Conservation (phyloP, 1,284 basidiomycete species). For the Moesziomyces globuligerus region DNA sequence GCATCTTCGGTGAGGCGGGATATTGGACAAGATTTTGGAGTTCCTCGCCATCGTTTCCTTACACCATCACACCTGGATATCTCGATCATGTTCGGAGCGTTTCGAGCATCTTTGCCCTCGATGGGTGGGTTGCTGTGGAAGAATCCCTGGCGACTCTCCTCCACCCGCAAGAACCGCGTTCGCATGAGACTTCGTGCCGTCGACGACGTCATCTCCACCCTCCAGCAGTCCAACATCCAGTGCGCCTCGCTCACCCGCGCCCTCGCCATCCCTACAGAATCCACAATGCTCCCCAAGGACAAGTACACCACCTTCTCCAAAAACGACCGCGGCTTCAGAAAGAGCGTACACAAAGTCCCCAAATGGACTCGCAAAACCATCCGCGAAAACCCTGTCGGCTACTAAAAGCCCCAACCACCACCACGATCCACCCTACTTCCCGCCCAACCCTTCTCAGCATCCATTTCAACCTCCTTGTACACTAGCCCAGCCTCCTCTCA, state of each 20-base stretch:
- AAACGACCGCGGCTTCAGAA: constrained; percentile 75
- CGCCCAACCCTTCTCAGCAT: background rate
- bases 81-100: constrained; percentile 71
- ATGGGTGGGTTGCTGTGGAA: constrained; percentile 87
- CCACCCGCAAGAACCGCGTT: constrained; percentile 89
- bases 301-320: constrained; percentile 94
- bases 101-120: constrained; percentile 75
- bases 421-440: background rate
- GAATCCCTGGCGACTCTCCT: constrained; percentile 89
- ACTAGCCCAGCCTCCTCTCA: constrained; percentile 9
- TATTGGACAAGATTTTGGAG: constrained; percentile 11
- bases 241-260: constrained; percentile 79
- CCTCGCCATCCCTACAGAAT: constrained; percentile 83
- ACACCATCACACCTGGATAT: background rate
- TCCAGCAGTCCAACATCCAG: constrained; percentile 81
- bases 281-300: constrained; percentile 86
- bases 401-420: constrained; percentile 21
- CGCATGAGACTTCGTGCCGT: constrained; percentile 88
- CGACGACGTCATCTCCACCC: constrained; percentile 89
- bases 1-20: background rate
- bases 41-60: background rate
- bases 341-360: constrained; percentile 84
- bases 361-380: constrained; percentile 58
- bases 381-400: constrained; percentile 42
- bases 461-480: constrained; percentile 5